Percentiles rank a stretch among this genome's conserved stretches.
phyloP scores from a whole-genome alignment of 2,329 filamentous ascomycete species.

The Thyridium curvatum region DNA sequence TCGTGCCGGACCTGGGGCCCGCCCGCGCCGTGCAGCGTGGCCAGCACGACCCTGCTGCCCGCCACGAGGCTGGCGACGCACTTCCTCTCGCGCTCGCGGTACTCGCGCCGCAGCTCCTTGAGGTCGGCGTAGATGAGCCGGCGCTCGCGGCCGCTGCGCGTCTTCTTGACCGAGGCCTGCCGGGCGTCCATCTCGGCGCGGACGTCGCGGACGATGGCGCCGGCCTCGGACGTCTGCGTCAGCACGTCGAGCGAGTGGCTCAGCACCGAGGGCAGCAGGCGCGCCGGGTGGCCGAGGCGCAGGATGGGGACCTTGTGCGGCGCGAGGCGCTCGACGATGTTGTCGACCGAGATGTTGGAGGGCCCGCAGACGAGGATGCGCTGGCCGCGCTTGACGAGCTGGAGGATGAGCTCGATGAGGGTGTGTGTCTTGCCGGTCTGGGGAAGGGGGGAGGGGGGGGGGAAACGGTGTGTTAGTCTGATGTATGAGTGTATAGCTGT shows the following conservation, averaged over 20 bases:
- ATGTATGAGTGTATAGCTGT: no score
- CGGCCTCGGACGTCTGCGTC: slow-evolving; percentile 84
- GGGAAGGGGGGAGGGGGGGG: no score
- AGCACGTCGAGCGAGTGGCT: slow-evolving; percentile 87
- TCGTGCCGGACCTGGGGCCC: slow-evolving; percentile 75
- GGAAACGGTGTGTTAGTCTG: no score
- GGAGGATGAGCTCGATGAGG: slow-evolving; percentile 89
- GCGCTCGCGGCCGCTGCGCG: slow-evolving; percentile 71
- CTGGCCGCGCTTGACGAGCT: slow-evolving; percentile 67
- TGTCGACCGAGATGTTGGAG: slow-evolving; percentile 96
- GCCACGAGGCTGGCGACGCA: slow-evolving; percentile 73
- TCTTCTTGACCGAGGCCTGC: slow-evolving; percentile 83
- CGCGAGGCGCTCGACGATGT: slow-evolving; percentile 88
- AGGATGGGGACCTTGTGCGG: slow-evolving; percentile 82
- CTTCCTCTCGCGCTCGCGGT: slow-evolving; percentile 72
- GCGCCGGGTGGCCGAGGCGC: slow-evolving; percentile 85
- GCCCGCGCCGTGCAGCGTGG: slow-evolving; percentile 88
- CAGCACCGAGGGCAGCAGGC: slow-evolving; percentile 80
- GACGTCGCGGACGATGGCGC: slow-evolving; percentile 82
- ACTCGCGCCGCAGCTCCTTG: slow-evolving; percentile 82
- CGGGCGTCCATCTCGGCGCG: slow-evolving; percentile 89
- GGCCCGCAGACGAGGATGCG: slow-evolving; percentile 91
- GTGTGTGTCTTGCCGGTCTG: slow-evolving; percentile 95
- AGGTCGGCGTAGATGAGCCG: slow-evolving; percentile 79
- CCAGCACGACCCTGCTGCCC: slow-evolving; percentile 80